Conservation (phyloP, 2,329 filamentous ascomycete genomes). For the Fusarium sterilihyphosum region DNA sequence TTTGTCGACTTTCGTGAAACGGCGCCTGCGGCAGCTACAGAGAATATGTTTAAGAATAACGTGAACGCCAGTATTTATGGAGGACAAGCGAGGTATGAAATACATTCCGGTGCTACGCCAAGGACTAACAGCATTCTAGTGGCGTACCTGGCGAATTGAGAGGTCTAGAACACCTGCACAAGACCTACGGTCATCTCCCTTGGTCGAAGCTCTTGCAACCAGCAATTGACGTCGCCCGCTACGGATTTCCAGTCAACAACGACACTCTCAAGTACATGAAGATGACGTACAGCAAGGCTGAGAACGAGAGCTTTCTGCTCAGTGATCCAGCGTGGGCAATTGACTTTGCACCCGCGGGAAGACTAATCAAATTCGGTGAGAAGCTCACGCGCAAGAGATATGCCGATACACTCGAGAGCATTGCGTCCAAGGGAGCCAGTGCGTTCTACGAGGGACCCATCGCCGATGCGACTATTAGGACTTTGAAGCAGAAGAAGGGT, state of each 20-base stretch:
- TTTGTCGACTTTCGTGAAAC: slow-evolving; percentile 88
- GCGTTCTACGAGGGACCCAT: slow-evolving; percentile 77
- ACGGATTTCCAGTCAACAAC: slow-evolving; percentile 76
- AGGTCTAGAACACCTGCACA: slow-evolving; percentile 79
- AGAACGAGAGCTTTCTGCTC: slow-evolving; percentile 65
- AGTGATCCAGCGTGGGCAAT: slow-evolving; percentile 80
- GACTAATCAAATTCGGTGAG: slow-evolving; percentile 72
- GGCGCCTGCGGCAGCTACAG: slow-evolving; percentile 79
- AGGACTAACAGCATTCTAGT: slow-evolving; percentile 43
- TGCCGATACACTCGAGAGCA: slow-evolving; percentile 76
- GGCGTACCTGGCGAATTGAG: slow-evolving; percentile 77
- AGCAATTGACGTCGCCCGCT: slow-evolving; percentile 75
- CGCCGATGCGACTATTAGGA: slow-evolving; percentile 74
- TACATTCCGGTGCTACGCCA: fast-evolving
- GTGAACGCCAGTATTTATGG: slow-evolving; percentile 70
- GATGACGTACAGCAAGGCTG: slow-evolving; percentile 56
- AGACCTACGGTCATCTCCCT: slow-evolving; percentile 69
- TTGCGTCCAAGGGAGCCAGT: slow-evolving; percentile 72
- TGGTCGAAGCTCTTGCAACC: slow-evolving; percentile 77
- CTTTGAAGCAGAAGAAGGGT: slow-evolving; percentile 71
- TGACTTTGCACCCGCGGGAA: slow-evolving; percentile 84
- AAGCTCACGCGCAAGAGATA: slow-evolving; percentile 79
- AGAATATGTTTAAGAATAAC: slow-evolving; percentile 84
- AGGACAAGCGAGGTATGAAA: slow-evolving; percentile 74
- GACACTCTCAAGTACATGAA: slow-evolving; percentile 78